These are phyloP conservation scores for Nicotiana obtusifolia DNA, from an alignment of 257 asterid species.

Conservation along the genomic window DNA sequence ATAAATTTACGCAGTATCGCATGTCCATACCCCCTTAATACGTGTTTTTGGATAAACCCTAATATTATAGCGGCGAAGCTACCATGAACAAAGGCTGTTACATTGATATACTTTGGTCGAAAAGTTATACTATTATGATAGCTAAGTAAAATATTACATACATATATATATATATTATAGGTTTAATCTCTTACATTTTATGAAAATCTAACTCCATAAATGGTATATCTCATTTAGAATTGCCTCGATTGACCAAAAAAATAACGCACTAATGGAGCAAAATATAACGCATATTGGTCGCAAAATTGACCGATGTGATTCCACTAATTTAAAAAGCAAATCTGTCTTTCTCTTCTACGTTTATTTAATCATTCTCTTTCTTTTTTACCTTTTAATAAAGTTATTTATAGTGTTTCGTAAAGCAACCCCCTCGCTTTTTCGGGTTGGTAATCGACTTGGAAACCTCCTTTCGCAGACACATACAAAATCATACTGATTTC, in stretches of 20 bases:
- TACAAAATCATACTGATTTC: not conserved
- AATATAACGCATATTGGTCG: not conserved
- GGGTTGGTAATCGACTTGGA: not conserved
- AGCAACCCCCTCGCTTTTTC: not conserved
- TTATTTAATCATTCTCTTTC: not conserved
- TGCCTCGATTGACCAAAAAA: not conserved
- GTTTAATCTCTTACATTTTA: too few species aligned
- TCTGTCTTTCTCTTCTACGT: not conserved
- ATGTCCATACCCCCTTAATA: not conserved
- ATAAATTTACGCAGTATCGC: too few species aligned
- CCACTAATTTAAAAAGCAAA: conserved; percentile 14
- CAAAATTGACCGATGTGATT: not conserved
- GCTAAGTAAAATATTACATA: too few species aligned
- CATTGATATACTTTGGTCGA: too few species aligned
- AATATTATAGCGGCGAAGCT: too few species aligned
- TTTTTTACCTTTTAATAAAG: not conserved
- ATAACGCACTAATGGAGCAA: too few species aligned
- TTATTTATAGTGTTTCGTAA: conserved; percentile 1
- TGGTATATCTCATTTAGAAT: not conserved
- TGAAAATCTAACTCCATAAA: too few species aligned
- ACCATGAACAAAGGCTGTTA: too few species aligned
- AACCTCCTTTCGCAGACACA: not conserved
- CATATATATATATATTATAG: too few species aligned
- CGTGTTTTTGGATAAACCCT: too few species aligned
- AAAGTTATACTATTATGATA: too few species aligned